Evolutionary conservation across 2,329 filamentous ascomycete genomes (phyloP), one percentile per base, ranked within the genome.

Genomic region (Colletotrichum ledebouriae): DNA sequence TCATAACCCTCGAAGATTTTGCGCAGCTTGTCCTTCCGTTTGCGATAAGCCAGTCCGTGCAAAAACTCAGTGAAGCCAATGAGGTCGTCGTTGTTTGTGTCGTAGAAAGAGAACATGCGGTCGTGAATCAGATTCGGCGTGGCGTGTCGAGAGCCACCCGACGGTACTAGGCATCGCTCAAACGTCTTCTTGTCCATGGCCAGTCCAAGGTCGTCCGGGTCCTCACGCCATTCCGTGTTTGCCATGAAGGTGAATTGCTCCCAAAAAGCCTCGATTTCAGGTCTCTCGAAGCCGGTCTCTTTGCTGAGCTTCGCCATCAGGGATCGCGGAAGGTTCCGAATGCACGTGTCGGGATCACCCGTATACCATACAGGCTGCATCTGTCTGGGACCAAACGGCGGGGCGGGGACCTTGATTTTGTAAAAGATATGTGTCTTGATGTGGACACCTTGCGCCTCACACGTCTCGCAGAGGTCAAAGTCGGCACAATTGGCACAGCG

Each of bases 171-270:
- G 73, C 94, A 97, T 55, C 92, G 90, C 76, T 98, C 94, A 79
- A 99, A 99, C 0, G 94, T 97, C 78, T 92, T 92, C 69, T 94
- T 90, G 76, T 98, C 94, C 83, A 98, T 97, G 39, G 94, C 96
- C 73, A 95, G 85, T 63, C 87, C 85, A 47, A 98, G 85, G 22
- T 90, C 87, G 73, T 92, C 90, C 0, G 94, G 92, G 76, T 98
- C 95, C 17, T 91, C 87, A 39, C 89, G 83, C 91, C 92, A 97
- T 76, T 95, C 90, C 6, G 90, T 91, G 72, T 92, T 95, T 47
- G 95, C 95, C 79, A 98, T 90, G 77, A 94, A 98, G 5, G 93
- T 94, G 87, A 97, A 99, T 76, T 98, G 95, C 75, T 98, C 95
- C 91, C 94, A 98, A 47, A 97, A 88, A 6, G 94, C 95, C 79